Evolutionary conservation across 768 basidiomycete genomes (phyloP).

Genomic region (Russula abietina): DNA sequence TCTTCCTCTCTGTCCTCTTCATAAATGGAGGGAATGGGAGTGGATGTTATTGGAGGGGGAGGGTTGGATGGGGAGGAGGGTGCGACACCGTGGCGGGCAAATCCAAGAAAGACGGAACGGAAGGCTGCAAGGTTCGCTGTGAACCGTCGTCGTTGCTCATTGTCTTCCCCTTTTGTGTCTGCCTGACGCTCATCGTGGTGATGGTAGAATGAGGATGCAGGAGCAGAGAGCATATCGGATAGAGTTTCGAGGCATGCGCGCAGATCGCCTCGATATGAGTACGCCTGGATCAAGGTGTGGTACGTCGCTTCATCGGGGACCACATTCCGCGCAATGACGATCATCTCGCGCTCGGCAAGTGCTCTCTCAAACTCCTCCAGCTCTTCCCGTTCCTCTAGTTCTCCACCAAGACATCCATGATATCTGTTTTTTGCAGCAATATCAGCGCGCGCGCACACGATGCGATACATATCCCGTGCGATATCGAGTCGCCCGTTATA

Average conservation of each 20-base stretch:
- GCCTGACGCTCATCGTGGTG: background rate
- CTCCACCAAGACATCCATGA: background rate
- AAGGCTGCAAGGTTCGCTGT: constrained; percentile 45
- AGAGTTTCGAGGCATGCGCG: constrained; percentile 49
- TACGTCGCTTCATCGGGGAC: constrained; percentile 64
- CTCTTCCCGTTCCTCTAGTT: constrained; percentile 28
- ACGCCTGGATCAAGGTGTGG: constrained; percentile 58
- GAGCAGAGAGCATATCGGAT: constrained; percentile 52
- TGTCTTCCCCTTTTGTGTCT: too few species aligned
- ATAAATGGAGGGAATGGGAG: background rate
- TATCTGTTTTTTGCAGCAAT: too few species aligned
- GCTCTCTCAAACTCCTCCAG: constrained; percentile 33
- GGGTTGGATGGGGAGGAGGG: background rate
- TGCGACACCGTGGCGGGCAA: constrained; percentile 49
- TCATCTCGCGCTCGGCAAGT: constrained; percentile 40
- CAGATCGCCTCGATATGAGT: constrained; percentile 69
- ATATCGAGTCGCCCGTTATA: constrained; percentile 47
- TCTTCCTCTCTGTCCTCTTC: background rate
- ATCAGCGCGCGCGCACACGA: constrained; percentile 29
- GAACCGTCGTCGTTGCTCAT: constrained; percentile 30
- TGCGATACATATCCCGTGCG: constrained; percentile 55
- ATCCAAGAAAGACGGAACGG: constrained; percentile 71
- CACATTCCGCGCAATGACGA: constrained; percentile 39
- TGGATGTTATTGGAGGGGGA: background rate
- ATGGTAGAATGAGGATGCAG: constrained; percentile 24